A percentile compares a stretch with the other conserved stretches of the same genome.
phyloP scores from a whole-genome alignment of 352 stramenopile species.

The Globisporangium cylindrosporum region DNA sequence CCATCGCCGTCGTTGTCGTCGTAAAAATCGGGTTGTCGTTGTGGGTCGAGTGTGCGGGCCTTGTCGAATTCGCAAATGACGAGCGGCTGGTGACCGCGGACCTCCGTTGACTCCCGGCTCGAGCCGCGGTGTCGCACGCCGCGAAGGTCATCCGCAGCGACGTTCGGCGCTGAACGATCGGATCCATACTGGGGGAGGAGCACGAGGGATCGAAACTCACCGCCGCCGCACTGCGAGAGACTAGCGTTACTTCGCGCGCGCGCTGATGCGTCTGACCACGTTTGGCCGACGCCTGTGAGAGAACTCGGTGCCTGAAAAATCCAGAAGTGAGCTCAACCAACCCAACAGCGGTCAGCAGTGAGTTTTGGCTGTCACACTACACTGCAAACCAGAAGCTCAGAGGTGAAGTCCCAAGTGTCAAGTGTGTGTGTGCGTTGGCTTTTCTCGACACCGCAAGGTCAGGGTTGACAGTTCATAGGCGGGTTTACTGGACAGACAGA shows the following conservation, averaged over 20 bases:
- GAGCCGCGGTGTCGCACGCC: background rate
- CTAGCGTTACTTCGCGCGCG: background rate
- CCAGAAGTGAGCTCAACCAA: background rate
- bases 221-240: background rate
- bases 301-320: slow-evolving; percentile 1
- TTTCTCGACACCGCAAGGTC: background rate
- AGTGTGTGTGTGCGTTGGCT: background rate
- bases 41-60: background rate
- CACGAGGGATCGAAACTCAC: background rate
- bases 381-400: background rate
- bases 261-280: slow-evolving; percentile 3
- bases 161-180: background rate
- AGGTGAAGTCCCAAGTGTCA: background rate
- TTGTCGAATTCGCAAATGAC: background rate
- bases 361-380: background rate
- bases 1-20: background rate
- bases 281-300: background rate
- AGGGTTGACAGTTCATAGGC: background rate
- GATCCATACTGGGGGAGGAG: background rate
- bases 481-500: background rate
- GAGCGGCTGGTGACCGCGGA: background rate
- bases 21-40: background rate
- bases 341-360: background rate
- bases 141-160: background rate
- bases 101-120: background rate